Base-by-base conservation (phyloP, 768 basidiomycete genomes). In the Mycena alexandri region DNA sequence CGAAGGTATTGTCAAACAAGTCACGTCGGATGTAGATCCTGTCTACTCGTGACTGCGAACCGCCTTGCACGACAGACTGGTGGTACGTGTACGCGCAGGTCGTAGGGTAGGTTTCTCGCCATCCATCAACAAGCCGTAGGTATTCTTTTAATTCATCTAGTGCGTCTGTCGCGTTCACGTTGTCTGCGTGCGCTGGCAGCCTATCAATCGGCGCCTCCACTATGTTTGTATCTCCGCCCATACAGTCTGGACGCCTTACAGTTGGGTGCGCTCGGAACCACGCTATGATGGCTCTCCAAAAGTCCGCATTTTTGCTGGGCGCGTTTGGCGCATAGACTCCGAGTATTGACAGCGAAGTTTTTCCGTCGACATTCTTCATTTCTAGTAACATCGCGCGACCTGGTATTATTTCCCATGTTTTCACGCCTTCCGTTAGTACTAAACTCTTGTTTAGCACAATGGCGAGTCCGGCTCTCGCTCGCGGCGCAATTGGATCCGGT, bases 271-370 rank as follows among this genome's bases (percentile, higher is more conserved):
- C 29, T 3, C 29, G 29, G 29, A 29, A 29, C 29, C 29, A 29
- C 6, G 29, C 29, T 29, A 29, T 1, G 16, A 13, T n/a, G 11
- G 5, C n/a, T 17, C 19, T 33, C 78, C 78, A 82, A 72, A 83
- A 81, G 0, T 51, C 17, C 2, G 48, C 60, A 34, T 83, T 79
- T 25, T 76, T 69, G 0, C n/a, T 17, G 3, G 54, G 47, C 25
- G 58, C 52, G 60, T 81, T 81, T 0, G 81, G 83, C 3, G 81
- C 76, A 41, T 83, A 83, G 0, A 83, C 58, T 7, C 73, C 78
- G 0, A 83, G 69, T 0, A 83, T 22, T 4, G 60, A 51, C 5
- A 61, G 41, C 5, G 48, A 36, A 29, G 29, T 29, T 25, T 19
- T 14, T 5, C 50, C 60, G 17, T 52, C 48, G 1, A 51, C 36